phyloP scores from a whole-genome alignment of 1,139 yeast species.

The Taiozyma sp. region DNA sequence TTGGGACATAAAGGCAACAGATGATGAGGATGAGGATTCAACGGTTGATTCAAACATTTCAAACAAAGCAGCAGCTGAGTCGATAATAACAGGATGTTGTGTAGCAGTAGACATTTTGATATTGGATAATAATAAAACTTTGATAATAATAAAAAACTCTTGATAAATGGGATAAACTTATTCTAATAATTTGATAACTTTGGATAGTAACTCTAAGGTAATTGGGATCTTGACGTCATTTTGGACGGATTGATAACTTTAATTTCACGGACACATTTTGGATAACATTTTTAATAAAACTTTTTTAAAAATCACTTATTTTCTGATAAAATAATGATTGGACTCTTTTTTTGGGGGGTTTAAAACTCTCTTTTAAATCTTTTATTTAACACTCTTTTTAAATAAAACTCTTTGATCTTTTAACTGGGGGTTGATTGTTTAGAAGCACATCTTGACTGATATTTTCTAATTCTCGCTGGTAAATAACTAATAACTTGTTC shows the following conservation, averaged over 20 bases:
- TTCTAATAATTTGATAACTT: background rate
- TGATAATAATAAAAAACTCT: slow-evolving; percentile 1
- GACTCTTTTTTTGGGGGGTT: slow-evolving; percentile 1
- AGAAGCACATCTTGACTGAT: slow-evolving; percentile 14
- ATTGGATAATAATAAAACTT: slow-evolving; percentile 4
- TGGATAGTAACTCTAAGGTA: slow-evolving; percentile 1
- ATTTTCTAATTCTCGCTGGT: background rate
- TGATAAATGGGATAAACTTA: background rate
- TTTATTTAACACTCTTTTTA: slow-evolving; percentile 2
- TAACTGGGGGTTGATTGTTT: slow-evolving; percentile 6
- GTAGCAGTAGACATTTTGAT: slow-evolving; percentile 8
- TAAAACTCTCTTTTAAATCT: slow-evolving; percentile 1
- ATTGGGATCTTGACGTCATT: slow-evolving; percentile 17
- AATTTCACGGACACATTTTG: slow-evolving; percentile 23
- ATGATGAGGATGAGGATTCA: slow-evolving; percentile 8
- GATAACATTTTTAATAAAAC: slow-evolving; percentile 4
- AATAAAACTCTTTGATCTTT: slow-evolving; percentile 6
- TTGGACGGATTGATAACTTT: slow-evolving; percentile 18
- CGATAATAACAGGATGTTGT: slow-evolving; percentile 3
- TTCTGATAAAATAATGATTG: slow-evolving; percentile 6
- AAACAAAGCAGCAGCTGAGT: slow-evolving; percentile 18
- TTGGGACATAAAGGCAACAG: slow-evolving; percentile 1
- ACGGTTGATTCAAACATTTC: slow-evolving; percentile 21
- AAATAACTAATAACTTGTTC: background rate
- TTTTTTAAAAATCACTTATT: slow-evolving; percentile 5